Evolutionary conservation across 2,329 filamentous ascomycete species (phyloP).

Genomic region (Pezicula neosporulosa): DNA sequence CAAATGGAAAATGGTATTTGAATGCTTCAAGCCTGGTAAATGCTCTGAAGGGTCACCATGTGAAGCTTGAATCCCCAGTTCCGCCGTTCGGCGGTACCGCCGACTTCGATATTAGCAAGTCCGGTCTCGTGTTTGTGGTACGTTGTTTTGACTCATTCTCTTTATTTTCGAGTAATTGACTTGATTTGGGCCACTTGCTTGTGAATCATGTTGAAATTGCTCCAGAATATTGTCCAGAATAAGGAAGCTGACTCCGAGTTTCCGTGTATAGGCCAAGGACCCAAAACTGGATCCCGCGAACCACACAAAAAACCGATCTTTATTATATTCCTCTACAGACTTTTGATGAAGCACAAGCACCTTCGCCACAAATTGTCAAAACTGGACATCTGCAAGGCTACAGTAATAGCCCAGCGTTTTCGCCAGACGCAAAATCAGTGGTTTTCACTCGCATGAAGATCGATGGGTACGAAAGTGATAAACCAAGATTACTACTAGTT

Average conservation of each 20-base stretch:
- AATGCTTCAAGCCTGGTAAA: constrained; percentile 52
- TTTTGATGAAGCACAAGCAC: constrained; percentile 51
- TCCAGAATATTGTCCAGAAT: no score
- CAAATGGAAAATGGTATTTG: constrained; percentile 26
- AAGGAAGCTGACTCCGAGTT: no score
- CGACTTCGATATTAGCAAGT: constrained; percentile 72
- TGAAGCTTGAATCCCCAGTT: constrained; percentile 61
- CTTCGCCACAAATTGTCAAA: constrained; percentile 48
- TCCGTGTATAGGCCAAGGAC: constrained; percentile 53
- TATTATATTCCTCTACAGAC: constrained; percentile 66
- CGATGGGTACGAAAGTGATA: constrained; percentile 78
- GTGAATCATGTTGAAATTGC: no score
- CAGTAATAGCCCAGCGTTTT: constrained; percentile 66
- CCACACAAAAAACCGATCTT: constrained; percentile 79
- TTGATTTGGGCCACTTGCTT: no score
- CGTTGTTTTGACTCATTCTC: no score
- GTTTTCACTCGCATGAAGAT: constrained; percentile 78
- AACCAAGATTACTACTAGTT: constrained; percentile 63
- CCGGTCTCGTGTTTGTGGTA: constrained; percentile 61
- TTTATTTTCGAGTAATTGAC: no score
- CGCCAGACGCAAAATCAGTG: constrained; percentile 64
- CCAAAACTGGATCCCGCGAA: constrained; percentile 67
- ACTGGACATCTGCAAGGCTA: constrained; percentile 62
- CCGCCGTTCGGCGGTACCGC: constrained; percentile 74
- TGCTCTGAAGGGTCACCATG: constrained; percentile 45